Percentiles rank a stretch among this genome's conserved stretches.
Conservation (phyloP, 768 basidiomycete genomes). For the Suillus discolor region DNA sequence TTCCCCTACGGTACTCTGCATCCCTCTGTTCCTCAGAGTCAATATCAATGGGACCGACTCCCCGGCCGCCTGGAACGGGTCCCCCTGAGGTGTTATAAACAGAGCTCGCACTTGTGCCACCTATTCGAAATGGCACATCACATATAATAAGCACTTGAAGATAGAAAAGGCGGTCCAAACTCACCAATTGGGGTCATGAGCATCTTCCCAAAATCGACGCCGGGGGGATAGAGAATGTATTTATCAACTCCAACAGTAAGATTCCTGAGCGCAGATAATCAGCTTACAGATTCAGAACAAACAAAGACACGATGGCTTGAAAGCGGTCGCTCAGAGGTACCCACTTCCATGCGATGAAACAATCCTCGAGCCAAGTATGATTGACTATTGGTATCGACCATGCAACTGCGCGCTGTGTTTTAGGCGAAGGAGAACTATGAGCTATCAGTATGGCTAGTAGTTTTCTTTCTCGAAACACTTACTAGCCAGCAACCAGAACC, state of each 20-base stretch:
- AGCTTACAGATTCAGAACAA: background rate
- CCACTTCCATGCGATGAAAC: constrained; percentile 74
- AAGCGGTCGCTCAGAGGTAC: background rate
- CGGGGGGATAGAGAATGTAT: constrained; percentile 69
- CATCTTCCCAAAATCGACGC: constrained; percentile 60
- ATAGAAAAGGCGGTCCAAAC: background rate
- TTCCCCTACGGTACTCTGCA: constrained; percentile 8
- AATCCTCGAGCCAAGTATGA: constrained; percentile 91
- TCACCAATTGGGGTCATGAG: constrained; percentile 27
- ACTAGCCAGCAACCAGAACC: constrained; percentile 85
- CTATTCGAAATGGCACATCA: background rate
- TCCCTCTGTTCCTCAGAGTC: constrained; percentile 26
- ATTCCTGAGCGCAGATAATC: constrained; percentile 26
- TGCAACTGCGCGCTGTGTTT: constrained; percentile 69
- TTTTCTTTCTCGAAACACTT: constrained; percentile 31
- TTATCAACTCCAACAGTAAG: constrained; percentile 65
- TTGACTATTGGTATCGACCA: constrained; percentile 91
- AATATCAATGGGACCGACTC: constrained; percentile 26
- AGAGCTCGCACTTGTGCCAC: background rate
- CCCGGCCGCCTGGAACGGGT: constrained; percentile 33
- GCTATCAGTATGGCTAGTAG: background rate
- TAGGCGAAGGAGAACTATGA: constrained; percentile 45
- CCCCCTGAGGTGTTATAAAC: constrained; percentile 18
- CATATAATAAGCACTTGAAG: background rate
- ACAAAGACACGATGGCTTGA: background rate